Conservation (phyloP, 116 monocot genomes). For the Trichopus zeylanicus region DNA sequence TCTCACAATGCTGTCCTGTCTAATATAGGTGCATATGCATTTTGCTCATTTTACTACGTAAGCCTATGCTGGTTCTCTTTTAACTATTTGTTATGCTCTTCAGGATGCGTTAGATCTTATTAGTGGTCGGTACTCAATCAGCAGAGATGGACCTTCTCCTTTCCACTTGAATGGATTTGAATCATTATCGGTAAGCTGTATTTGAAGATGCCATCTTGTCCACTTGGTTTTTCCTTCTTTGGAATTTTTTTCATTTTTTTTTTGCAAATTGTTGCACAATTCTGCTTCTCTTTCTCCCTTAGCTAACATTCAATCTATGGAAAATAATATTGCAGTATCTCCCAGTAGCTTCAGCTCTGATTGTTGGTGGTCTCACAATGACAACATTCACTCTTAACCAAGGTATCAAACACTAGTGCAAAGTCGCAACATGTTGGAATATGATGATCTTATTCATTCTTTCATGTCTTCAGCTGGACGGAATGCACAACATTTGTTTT, state of each 20-base stretch:
- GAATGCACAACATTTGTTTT: constrained; percentile 45
- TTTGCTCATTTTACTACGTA: too few species aligned
- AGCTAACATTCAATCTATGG: not conserved
- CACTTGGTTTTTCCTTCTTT: too few species aligned
- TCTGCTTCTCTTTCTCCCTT: not conserved
- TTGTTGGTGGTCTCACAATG: constrained; percentile 71
- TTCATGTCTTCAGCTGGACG: constrained; percentile 28
- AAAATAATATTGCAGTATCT: constrained; percentile 54
- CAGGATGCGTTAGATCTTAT: constrained; percentile 92
- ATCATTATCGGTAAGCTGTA: constrained; percentile 59
- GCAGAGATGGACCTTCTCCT: constrained; percentile 48
- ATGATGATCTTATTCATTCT: not conserved
- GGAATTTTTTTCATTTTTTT: not conserved
- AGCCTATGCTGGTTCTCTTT: not conserved
- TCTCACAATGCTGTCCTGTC: not conserved
- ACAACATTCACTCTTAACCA: constrained; percentile 70
- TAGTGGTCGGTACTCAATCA: constrained; percentile 58
- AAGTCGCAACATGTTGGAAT: not conserved
- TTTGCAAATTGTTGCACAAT: not conserved
- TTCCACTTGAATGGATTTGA: constrained; percentile 73
- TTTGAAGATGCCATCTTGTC: too few species aligned
- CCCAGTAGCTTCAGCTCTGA: constrained; percentile 70
- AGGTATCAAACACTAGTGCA: too few species aligned
- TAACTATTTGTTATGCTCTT: constrained; percentile 1
- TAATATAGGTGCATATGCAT: too few species aligned